Base-by-base conservation (phyloP, 371 early-diverging fungal species). In the Capniomyces stellatus region DNA sequence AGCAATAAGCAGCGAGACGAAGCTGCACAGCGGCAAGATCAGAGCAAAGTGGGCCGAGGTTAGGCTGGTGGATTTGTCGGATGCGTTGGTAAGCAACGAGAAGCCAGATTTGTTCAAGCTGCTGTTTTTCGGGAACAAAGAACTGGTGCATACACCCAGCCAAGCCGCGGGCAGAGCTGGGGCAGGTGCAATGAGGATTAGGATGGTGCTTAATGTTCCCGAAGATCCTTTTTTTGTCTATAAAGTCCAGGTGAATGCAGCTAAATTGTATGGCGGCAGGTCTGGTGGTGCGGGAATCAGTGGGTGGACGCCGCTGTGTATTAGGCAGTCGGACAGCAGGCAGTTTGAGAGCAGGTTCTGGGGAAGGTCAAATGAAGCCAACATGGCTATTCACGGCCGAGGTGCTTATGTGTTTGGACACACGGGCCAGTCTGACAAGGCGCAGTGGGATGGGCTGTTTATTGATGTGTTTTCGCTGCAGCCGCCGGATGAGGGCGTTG, bases 381-480 rank as follows among this genome's bases (percentile, higher is more conserved):
- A 79, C 30, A 49, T 87, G 13, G 75, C 81, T 1, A 75, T 84
- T 48, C 87, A 87, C 47, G 85, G 85, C 2, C 75, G 78, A 15
- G 72, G 81, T 1, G 76, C 83, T 0, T 86, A 77, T 71, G 59
- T 71, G 21, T 1, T 42, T 24, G 31, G 47, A 19, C 21, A 43
- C 2, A 10, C 44, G 41, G 21, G 15, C 29, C 23, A 29, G 23
- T 15, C 18, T 39, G 3, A 48, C 40, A 1, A 42, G 35, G 2
- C 28, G n/a, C 18, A 59, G 54, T 62, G 69, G 59, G 62, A 58
- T 10, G 87, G 87, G 3, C 58, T 83, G 0, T 58, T 70, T 13
- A 60, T 87, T 28, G 80, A 82, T 31, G 57, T 87, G 39, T 82
- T 82, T 81, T 74, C 75, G 62, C 83, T 83, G 54, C 75, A 82